Evolutionary conservation across 371 early-diverging fungal species (phyloP).

Genomic region (Choanephora cucurbitarum): DNA sequence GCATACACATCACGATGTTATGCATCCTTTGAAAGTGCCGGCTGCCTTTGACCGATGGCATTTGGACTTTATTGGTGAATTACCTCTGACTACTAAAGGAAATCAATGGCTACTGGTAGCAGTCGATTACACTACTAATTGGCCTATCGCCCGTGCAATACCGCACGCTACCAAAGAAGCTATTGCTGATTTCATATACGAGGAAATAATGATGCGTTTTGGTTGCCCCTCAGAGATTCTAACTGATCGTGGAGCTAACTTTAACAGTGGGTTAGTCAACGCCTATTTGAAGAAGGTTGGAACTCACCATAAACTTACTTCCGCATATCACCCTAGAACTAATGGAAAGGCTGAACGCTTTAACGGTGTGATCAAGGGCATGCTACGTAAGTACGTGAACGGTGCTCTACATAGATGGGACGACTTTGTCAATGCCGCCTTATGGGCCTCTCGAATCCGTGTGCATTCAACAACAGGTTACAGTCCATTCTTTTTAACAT

Average conservation of each 20-base stretch:
- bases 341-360: slow-evolving; percentile 26
- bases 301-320: slow-evolving; percentile 18
- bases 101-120: slow-evolving; percentile 1
- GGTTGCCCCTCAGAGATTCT: slow-evolving; percentile 38
- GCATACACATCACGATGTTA: slow-evolving; percentile 1
- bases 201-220: slow-evolving; percentile 14
- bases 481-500: too few species aligned
- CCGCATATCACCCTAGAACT: slow-evolving; percentile 22
- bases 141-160: slow-evolving; percentile 27
- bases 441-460: too few species aligned
- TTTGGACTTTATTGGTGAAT: slow-evolving; percentile 15
- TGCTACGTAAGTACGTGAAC: too few species aligned
- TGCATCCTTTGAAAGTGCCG: slow-evolving; percentile 18
- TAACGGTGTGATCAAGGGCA: slow-evolving; percentile 2
- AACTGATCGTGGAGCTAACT: slow-evolving; percentile 42
- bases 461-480: too few species aligned
- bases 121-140: slow-evolving; percentile 8
- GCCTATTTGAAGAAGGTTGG: slow-evolving; percentile 4
- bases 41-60: slow-evolving; percentile 27
- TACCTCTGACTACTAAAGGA: too few species aligned
- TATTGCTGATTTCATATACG: slow-evolving; percentile 30
- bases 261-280: slow-evolving; percentile 16
- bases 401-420: too few species aligned
- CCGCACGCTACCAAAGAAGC: slow-evolving; percentile 31
- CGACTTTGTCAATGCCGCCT: too few species aligned